Evolutionary conservation across 192 early-diverging fungal genomes (phyloP).

Genomic region (Backusella luteola): DNA sequence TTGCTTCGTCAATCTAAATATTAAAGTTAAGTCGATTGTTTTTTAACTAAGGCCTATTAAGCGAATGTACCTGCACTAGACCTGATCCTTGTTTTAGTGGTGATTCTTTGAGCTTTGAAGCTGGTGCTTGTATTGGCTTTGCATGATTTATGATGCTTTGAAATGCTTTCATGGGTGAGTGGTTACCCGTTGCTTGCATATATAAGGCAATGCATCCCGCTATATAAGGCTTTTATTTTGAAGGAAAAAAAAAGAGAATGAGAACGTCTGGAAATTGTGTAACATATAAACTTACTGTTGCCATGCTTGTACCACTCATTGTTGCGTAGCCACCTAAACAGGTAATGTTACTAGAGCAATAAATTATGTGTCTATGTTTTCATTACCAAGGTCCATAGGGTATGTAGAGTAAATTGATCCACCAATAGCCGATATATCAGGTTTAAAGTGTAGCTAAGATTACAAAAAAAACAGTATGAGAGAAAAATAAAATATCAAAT

Average conservation of each 20-base stretch:
- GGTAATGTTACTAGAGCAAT: constrained; percentile 11
- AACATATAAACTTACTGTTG: constrained; percentile 32
- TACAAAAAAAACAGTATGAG: neutral
- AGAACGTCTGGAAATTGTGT: neutral
- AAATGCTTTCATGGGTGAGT: constrained; percentile 20
- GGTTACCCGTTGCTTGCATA: constrained; percentile 30
- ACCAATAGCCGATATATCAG: constrained; percentile 46
- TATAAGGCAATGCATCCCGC: constrained; percentile 46
- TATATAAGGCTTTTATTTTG: constrained; percentile 39
- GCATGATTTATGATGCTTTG: constrained; percentile 26
- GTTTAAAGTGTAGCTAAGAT: constrained; percentile 54
- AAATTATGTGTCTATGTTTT: constrained; percentile 25
- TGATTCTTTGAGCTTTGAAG: neutral
- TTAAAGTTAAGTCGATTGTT: constrained; percentile 18
- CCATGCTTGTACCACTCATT: constrained; percentile 57
- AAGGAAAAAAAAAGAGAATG: neutral
- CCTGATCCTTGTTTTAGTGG: constrained; percentile 46
- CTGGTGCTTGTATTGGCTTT: neutral
- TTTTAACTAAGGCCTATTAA: neutral
- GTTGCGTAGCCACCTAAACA: constrained; percentile 36
- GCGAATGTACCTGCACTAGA: constrained; percentile 36
- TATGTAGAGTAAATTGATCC: constrained; percentile 48
- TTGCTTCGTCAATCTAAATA: constrained; percentile 43
- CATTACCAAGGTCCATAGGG: constrained; percentile 36
- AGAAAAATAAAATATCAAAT: neutral